Base-by-base conservation (phyloP, 2,329 filamentous ascomycete genomes). In the Aureobasidium sp. region DNA sequence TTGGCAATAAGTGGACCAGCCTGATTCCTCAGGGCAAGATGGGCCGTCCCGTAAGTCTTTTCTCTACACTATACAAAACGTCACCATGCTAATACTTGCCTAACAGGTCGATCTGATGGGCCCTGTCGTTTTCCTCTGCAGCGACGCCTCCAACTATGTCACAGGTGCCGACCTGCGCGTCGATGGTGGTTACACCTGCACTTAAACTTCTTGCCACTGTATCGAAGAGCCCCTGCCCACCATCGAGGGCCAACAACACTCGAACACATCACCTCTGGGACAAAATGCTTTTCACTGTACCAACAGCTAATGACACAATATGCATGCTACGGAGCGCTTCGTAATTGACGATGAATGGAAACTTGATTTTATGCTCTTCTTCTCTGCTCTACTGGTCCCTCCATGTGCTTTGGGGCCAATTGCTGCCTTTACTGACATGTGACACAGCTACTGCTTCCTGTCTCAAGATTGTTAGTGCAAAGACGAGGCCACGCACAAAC, bases 11-110 rank as follows among this genome's bases (percentile, higher is more conserved):
- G 76, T 97, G 93, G 93, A 95, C 87, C 15, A 92, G 89, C 1
- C 82, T 96, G 60, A 97, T 97, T 65, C 94, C 94, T 0, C 87
- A 90, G 72, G 93, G 91, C 63, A 93, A 93, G 78, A 96, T 97
- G 90, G 93, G 93, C 29, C 83, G 86, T 57, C 93, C 93, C 0
- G 62, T 61, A 61, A 44, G 57, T 44, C 2, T n/a, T 31, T n/a
- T 3, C 5, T 48, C 8, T 22, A 36, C 27, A 15, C 15, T 14
- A 3, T 14, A 2, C 15, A 11, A n/a, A 15, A 9, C 6, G 5
- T 27, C 3, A 42, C 8, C 9, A 15, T 27, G 49, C 47, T 61
- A 87, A 60, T 12, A n/a, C n/a, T 39, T 9, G 25, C 9, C 8
- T 0, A 17, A 37, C 14, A 61, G 57, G 57, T 92, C 73, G 93